These are phyloP conservation scores for Apiotrichum akiyoshidainum DNA, from an alignment of 1,284 basidiomycete genomes.

Conservation along the genomic window DNA sequence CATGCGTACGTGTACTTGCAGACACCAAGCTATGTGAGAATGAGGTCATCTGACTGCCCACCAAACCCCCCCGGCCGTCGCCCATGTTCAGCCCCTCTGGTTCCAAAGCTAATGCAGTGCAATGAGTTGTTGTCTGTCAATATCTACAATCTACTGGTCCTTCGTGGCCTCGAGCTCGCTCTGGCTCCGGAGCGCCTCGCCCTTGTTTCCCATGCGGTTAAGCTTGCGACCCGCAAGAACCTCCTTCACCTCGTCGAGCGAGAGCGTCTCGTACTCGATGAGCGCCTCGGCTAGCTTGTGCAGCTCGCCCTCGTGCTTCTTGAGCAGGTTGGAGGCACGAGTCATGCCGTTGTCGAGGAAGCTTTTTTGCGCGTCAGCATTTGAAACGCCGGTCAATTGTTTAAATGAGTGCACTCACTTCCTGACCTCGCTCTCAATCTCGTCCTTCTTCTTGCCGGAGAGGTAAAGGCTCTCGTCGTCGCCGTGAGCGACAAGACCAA, in stretches of 20 bases:
- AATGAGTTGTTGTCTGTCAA: conserved; percentile 4
- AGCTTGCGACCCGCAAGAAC: conserved; percentile 79
- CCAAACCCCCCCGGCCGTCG: too few relatives aligned
- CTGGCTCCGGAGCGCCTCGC: conserved; percentile 32
- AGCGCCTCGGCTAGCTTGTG: conserved; percentile 83
- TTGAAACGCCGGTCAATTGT: conserved; percentile 39
- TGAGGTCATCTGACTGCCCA: too few relatives aligned
- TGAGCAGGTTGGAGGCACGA: conserved; percentile 67
- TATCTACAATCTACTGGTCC: conserved; percentile 11
- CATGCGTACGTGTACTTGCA: too few relatives aligned
- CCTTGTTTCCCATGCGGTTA: conserved; percentile 30
- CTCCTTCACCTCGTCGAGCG: conserved; percentile 74
- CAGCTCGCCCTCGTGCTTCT: conserved; percentile 70
- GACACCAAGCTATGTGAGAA: too few relatives aligned
- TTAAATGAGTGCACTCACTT: conserved; percentile 56
- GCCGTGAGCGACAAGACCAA: conserved; percentile 73
- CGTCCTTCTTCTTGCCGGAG: conserved; percentile 69
- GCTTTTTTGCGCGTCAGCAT: conserved; percentile 53
- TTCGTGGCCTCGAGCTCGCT: conserved; percentile 18
- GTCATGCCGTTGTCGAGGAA: conserved; percentile 70
- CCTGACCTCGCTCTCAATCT: conserved; percentile 78
- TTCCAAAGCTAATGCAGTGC: conserved; percentile 6
- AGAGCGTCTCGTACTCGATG: conserved; percentile 90
- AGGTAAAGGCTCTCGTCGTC: conserved; percentile 66
- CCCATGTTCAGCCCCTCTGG: too few relatives aligned